A percentile compares a stretch with the other conserved stretches of the same genome.
Conservation (phyloP, 2,329 filamentous ascomycete genomes). For the Leptographium lundbergii region DNA sequence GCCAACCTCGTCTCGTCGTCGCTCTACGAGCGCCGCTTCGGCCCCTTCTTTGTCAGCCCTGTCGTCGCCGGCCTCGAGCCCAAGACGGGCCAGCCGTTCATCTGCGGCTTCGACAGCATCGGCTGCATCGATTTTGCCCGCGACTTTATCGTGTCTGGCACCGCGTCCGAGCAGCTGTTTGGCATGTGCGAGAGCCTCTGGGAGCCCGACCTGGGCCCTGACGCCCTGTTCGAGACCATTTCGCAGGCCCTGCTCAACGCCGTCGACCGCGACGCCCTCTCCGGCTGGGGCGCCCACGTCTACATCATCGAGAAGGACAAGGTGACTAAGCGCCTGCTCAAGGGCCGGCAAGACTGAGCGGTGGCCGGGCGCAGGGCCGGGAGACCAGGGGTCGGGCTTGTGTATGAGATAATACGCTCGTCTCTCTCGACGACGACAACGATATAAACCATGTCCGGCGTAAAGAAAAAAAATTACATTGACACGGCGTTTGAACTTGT, state of each 20-base stretch:
- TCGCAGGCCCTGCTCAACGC: conserved; percentile 93
- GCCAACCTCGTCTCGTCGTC: conserved; percentile 87
- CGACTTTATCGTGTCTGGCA: conserved; percentile 97
- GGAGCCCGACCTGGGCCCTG: conserved; percentile 90
- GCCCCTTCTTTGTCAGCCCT: conserved; percentile 89
- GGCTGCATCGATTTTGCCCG: conserved; percentile 99
- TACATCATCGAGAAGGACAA: conserved; percentile 99
- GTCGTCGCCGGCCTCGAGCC: conserved; percentile 92
- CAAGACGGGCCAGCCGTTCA: conserved; percentile 89
- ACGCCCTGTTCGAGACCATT: conserved; percentile 96
- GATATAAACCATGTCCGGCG: neutral
- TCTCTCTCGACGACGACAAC: neutral
- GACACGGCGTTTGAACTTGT: neutral
- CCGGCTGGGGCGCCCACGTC: conserved; percentile 95
- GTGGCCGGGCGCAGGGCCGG: no score
- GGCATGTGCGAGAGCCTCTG: conserved; percentile 96
- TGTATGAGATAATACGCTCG: conserved; percentile 4
- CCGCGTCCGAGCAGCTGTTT: conserved; percentile 93
- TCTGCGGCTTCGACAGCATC: conserved; percentile 98
- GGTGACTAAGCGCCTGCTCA: conserved; percentile 96
- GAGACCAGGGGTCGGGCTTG: neutral
- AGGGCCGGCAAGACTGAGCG: conserved; percentile 77
- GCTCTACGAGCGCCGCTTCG: conserved; percentile 92
- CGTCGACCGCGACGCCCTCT: conserved; percentile 90
- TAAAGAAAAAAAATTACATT: neutral